Evolutionary conservation across 441 rosid species (phyloP), one percentile per base, ranked within the genome.

Genomic region (Erodium texanum): DNA sequence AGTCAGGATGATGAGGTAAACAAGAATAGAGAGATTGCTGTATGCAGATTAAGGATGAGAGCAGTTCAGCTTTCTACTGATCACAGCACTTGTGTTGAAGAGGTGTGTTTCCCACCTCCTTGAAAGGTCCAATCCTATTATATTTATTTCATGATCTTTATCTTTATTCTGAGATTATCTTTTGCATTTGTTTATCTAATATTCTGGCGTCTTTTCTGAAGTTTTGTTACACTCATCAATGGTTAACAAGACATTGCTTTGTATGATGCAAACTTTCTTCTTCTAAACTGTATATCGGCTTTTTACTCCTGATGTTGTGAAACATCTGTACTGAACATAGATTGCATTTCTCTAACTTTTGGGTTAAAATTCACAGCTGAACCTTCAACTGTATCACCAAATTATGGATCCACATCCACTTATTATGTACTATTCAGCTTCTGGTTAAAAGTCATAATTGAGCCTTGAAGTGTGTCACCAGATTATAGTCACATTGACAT

Each of bases 1-100:
- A 82, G 82, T 82, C 96, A 82, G 74, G 84, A 87, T 67, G 84
- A 82, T 70, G 81, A 85, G 75, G 74, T 85, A 70, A 87, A 93
- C 83, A 93, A 89, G 82, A 93, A 86, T 67, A 84, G 89, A 74
- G 98, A 93, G 83, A 86, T 93, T 50, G 84, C 97, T 24, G 74
- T 87, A 43, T 93, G 89, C 79, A 79, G 96, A 77, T 78, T 93
- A 77, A 90, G 88, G 85, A 90, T 90, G 94, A 90, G 89, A 74
- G 97, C 98, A n/a, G 84, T 84, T 69, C 98, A 92, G 75, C 97
- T 92, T 74, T 90, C 98, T 66, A 87, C 87, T 69, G 98, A 92
- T 75, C 98, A 92, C 79, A 79, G 97, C 87, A 90, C 96, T 48
- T 83, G 82, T 77, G 84, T 85, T 38, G 96, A 88, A 77, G 89